Evolutionary conservation across 352 stramenopile genomes (phyloP).

Genomic region (Thraustochytrium sp.): DNA sequence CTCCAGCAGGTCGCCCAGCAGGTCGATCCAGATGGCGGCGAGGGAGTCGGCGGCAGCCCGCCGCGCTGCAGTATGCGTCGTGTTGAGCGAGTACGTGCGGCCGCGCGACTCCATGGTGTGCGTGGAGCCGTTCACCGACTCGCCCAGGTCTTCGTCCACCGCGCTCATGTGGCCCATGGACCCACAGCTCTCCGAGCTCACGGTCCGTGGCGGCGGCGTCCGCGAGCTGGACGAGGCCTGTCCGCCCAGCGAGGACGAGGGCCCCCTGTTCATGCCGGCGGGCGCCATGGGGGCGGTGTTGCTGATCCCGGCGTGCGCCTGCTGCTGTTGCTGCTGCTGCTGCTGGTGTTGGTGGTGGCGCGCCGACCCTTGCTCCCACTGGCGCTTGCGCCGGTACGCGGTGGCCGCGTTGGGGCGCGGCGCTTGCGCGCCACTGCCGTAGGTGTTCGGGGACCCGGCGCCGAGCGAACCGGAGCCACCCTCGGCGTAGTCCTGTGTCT

Average conservation of each 20-base stretch:
- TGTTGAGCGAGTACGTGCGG: neutral
- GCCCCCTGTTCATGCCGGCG: neutral
- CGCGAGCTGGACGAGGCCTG: neutral
- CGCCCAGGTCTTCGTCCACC: neutral
- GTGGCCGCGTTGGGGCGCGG: neutral
- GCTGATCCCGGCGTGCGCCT: neutral
- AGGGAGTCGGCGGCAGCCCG: neutral
- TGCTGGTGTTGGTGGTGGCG: neutral
- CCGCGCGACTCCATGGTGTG: neutral
- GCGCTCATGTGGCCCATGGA: neutral
- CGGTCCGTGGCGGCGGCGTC: neutral
- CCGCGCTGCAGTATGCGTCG: neutral
- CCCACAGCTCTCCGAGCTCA: neutral
- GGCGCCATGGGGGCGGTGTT: neutral
- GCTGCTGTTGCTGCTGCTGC: neutral
- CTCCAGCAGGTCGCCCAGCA: neutral
- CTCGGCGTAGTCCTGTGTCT: neutral
- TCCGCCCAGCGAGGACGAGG: neutral
- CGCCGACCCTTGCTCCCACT: neutral
- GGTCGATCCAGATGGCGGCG: neutral
- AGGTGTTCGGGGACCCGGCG: neutral
- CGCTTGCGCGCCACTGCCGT: too few species aligned
- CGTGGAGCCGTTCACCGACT: neutral
- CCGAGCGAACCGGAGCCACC: neutral
- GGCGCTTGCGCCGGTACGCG: neutral